Base-by-base conservation (phyloP, 371 early-diverging fungal genomes). In the Mortierella sp. region DNA sequence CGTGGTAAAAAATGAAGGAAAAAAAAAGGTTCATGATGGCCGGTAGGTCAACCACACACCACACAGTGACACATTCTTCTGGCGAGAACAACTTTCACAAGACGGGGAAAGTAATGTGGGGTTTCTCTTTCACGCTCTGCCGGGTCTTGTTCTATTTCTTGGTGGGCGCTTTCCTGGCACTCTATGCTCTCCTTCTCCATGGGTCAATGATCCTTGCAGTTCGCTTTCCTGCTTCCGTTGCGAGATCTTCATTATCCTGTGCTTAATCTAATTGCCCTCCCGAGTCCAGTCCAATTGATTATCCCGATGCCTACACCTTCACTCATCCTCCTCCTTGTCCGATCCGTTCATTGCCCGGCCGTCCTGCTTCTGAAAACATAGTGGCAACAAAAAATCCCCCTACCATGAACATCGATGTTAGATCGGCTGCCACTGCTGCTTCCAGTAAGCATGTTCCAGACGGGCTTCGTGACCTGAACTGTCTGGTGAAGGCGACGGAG, bases 391-490 rank as follows among this genome's bases (percentile, higher is more conserved):
- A 59, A 24, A 43, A 5, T 19, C 19, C 43, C 10, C 71, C n/a
- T 84, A 84, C 84, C 80, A 57, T 80, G 59, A 10, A 28, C 53
- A 50, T 74, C 80, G 51, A 57, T 46, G 44, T n/a, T 54, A 11
- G 77, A 24, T 37, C 61, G 53, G 31, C 69, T 34, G 31, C 69
- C 26, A 21, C 79, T 77, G 44, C 1, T 46, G 48, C 48, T 46
- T 46, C 48, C 48, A 46, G 79, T 69, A n/a, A 85, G 69, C 54
- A 74, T 64, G 34, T 55, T 79, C 86, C 86, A 86, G 70, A 86
- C 75, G 14, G 80, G 77, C 37, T 69, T 71, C 0, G 82, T 82
- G 34, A 86, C 86, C 59, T 86, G 86, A 43, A 86, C 74, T 8
- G 86, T 79, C 70, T 72, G 79, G 67, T 81, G 73, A 64, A 86